phyloP scores from a whole-genome alignment of 2,329 filamentous ascomycete genomes.

The Colletotrichum shisoi region DNA sequence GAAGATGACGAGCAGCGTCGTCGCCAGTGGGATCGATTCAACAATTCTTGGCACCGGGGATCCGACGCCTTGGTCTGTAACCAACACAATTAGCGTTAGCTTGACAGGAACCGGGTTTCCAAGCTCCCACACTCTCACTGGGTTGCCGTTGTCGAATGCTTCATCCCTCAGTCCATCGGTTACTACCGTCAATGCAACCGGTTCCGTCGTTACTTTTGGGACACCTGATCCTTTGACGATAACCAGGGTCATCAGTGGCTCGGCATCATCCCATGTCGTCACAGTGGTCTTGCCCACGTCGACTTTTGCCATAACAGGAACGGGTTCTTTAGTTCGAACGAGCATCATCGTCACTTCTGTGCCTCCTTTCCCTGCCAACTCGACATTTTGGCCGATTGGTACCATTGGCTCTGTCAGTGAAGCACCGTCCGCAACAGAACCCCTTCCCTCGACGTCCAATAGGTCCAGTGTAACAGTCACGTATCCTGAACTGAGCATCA shows the following conservation, averaged over 20 bases:
- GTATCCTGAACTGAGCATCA: conserved; percentile 13
- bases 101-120: background rate
- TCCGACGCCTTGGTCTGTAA: background rate
- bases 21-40: background rate
- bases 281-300: background rate
- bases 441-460: conserved; percentile 11
- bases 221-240: too few relatives aligned
- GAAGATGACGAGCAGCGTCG: background rate
- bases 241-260: background rate
- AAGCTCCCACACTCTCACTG: background rate
- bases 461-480: background rate
- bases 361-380: conserved; percentile 18
- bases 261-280: background rate
- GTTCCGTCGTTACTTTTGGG: background rate
- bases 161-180: background rate
- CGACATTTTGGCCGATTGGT: conserved; percentile 14
- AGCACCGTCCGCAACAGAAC: background rate
- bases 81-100: background rate
- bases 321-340: background rate
- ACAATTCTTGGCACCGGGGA: background rate
- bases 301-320: background rate
- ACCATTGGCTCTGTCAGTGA: conserved; percentile 26
- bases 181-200: background rate
- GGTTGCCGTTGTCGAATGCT: background rate
- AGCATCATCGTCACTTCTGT: background rate